phyloP scores from a whole-genome alignment of 495 filamentous ascomycete genomes.

The Margaritispora aquatica region DNA sequence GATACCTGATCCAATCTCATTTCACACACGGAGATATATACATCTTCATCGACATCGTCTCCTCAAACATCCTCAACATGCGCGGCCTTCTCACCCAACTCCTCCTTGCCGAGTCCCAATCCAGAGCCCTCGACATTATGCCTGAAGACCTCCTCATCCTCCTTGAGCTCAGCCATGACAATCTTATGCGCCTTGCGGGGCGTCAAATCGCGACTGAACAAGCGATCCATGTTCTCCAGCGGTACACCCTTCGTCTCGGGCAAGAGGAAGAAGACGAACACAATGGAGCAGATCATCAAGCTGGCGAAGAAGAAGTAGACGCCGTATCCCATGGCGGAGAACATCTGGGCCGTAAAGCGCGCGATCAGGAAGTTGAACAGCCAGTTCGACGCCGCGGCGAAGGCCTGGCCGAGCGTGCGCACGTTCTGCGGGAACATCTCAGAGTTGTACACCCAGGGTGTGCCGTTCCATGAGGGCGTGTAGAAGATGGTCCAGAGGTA shows the following conservation, averaged over 20 bases:
- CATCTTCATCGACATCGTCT: too few species aligned
- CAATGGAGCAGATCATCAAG: slow-evolving; percentile 58
- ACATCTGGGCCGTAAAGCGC: slow-evolving; percentile 72
- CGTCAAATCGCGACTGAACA: slow-evolving; percentile 47
- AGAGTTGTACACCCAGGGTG: slow-evolving; percentile 60
- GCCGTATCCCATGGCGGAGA: slow-evolving; percentile 60
- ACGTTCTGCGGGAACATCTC: slow-evolving; percentile 59
- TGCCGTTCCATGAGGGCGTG: slow-evolving; percentile 70
- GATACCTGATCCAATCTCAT: background rate
- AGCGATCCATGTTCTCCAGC: slow-evolving; percentile 47
- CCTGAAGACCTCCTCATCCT: slow-evolving; percentile 45
- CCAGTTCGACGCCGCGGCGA: slow-evolving; percentile 66
- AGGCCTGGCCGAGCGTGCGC: slow-evolving; percentile 61
- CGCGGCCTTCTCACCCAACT: slow-evolving; percentile 8
- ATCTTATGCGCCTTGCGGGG: slow-evolving; percentile 49
- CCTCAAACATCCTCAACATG: slow-evolving; percentile 4
- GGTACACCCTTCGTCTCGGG: slow-evolving; percentile 47
- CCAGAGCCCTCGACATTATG: slow-evolving; percentile 23
- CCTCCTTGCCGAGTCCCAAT: slow-evolving; percentile 3
- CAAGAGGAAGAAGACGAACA: slow-evolving; percentile 52
- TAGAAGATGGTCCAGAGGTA: slow-evolving; percentile 73
- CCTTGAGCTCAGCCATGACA: slow-evolving; percentile 42
- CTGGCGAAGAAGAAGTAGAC: slow-evolving; percentile 77
- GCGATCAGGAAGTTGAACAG: slow-evolving; percentile 71
- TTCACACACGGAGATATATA: too few species aligned